Conservation (phyloP, 208 protist species). For the Wallacemonas sp. region DNA sequence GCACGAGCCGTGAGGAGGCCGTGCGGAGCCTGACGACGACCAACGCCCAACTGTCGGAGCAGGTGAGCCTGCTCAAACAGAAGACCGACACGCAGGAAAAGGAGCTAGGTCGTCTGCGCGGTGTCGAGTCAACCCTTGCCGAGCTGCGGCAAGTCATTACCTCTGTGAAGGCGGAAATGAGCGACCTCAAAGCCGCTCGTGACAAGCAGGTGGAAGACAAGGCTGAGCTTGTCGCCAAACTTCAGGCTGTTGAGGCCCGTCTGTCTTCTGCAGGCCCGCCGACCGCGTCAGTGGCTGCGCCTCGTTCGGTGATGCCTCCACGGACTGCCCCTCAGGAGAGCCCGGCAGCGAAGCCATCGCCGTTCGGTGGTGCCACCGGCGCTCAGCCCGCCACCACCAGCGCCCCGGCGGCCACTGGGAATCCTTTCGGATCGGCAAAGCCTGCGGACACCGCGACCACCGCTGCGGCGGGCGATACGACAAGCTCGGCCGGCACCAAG, state of each 20-base stretch:
- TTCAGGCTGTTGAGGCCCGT: not conserved
- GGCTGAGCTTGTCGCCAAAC: not conserved
- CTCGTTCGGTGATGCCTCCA: not conserved
- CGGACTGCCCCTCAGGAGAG: too few species aligned
- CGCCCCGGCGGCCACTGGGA: too few species aligned
- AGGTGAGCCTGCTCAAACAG: constrained; percentile 10
- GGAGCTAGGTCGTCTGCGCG: not conserved
- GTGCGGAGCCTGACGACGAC: not conserved
- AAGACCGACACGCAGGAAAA: constrained; percentile 9
- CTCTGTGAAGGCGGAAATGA: not conserved
- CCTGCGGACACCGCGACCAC: not conserved
- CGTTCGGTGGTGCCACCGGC: too few species aligned
- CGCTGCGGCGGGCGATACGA: not conserved
- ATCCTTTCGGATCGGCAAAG: not conserved
- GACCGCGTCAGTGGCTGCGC: not conserved
- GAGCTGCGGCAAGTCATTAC: not conserved
- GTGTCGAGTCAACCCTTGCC: not conserved
- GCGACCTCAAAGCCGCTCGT: not conserved
- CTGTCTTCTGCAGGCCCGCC: too few species aligned
- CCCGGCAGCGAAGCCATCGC: not conserved
- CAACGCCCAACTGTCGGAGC: constrained; percentile 9
- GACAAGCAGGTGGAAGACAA: not conserved
- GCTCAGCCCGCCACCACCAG: too few species aligned
- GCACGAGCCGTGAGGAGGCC: constrained; percentile 7
- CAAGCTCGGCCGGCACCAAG: not conserved